These are phyloP conservation scores for Trichoderma oligosporum DNA, from an alignment of 2,329 filamentous ascomycete genomes.

Conservation along the genomic window DNA sequence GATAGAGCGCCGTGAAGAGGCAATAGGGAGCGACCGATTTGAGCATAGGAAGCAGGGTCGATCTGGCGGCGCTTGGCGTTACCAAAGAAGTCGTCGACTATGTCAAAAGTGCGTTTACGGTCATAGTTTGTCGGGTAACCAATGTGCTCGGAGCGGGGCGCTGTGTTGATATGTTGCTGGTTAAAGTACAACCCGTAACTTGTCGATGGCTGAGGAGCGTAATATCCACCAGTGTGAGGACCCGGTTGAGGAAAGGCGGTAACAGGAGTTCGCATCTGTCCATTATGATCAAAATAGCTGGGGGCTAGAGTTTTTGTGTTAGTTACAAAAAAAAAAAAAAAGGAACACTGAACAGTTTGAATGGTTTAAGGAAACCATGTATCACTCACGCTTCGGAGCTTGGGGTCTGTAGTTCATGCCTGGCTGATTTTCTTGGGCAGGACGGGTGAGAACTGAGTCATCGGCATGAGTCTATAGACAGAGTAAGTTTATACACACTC, in stretches of 20 bases:
- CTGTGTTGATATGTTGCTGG: slow-evolving; percentile 54
- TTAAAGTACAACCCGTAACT: slow-evolving; percentile 78
- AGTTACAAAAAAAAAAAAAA: background rate
- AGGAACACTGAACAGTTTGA: no score
- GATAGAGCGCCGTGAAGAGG: slow-evolving; percentile 70
- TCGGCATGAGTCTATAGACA: slow-evolving; percentile 74
- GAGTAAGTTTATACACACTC: slow-evolving; percentile 27
- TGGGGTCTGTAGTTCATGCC: slow-evolving; percentile 54
- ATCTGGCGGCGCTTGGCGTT: slow-evolving; percentile 88
- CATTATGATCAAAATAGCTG: slow-evolving; percentile 62
- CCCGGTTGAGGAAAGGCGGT: slow-evolving; percentile 55
- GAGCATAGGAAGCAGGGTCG: slow-evolving; percentile 82
- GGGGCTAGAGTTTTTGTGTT: slow-evolving; percentile 38
- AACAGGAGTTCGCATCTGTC: slow-evolving; percentile 57
- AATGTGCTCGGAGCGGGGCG: slow-evolving; percentile 56
- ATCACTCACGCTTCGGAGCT: slow-evolving; percentile 49
- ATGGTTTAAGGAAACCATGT: no score
- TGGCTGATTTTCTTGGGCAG: slow-evolving; percentile 50
- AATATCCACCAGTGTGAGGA: slow-evolving; percentile 53
- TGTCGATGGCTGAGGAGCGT: slow-evolving; percentile 51
- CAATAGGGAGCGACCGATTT: slow-evolving; percentile 84
- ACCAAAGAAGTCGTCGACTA: slow-evolving; percentile 89
- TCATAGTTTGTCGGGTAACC: slow-evolving; percentile 61
- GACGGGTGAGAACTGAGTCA: slow-evolving; percentile 70
- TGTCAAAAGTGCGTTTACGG: slow-evolving; percentile 81